phyloP scores from a whole-genome alignment of 1,284 basidiomycete genomes.

The Chalciporus piperatoides region DNA sequence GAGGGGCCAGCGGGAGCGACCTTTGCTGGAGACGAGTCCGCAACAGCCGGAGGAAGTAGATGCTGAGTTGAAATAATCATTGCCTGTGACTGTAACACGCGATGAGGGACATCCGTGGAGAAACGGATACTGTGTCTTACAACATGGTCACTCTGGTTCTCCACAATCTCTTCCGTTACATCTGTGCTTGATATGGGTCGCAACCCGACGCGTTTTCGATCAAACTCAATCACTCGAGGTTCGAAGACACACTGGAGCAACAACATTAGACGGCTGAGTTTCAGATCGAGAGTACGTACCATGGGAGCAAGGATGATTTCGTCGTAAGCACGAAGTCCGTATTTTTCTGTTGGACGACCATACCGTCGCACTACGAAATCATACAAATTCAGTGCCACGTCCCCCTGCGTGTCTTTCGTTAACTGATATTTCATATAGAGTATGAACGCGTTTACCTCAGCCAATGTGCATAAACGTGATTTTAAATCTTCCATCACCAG shows the following conservation, averaged over 20 bases:
- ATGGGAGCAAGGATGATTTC: constrained; percentile 95
- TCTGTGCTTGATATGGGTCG: constrained; percentile 47
- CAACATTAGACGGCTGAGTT: constrained; percentile 6
- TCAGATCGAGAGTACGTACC: constrained; percentile 43
- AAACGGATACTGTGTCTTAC: constrained; percentile 38
- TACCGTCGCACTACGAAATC: constrained; percentile 86
- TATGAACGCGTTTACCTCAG: constrained; percentile 58
- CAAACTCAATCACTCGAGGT: constrained; percentile 87
- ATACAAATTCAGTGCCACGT: constrained; percentile 85
- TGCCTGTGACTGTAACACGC: constrained; percentile 60
- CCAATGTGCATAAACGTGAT: constrained; percentile 73
- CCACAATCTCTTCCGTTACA: constrained; percentile 71
- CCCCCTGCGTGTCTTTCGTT: constrained; percentile 53
- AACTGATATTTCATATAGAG: constrained; percentile 1
- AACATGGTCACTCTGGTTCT: constrained; percentile 58
- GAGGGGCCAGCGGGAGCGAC: constrained; percentile 19
- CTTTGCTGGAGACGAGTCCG: constrained; percentile 23
- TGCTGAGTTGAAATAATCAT: constrained; percentile 87
- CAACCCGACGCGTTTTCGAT: constrained; percentile 61
- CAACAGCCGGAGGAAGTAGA: constrained; percentile 45
- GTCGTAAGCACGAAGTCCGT: constrained; percentile 89
- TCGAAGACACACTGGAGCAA: constrained; percentile 79
- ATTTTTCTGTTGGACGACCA: constrained; percentile 78
- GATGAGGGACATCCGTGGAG: constrained; percentile 3
- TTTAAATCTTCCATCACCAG: constrained; percentile 87